phyloP scores from a whole-genome alignment of 2,329 filamentous ascomycete genomes.

The Pseudocercospora fijiensis region DNA sequence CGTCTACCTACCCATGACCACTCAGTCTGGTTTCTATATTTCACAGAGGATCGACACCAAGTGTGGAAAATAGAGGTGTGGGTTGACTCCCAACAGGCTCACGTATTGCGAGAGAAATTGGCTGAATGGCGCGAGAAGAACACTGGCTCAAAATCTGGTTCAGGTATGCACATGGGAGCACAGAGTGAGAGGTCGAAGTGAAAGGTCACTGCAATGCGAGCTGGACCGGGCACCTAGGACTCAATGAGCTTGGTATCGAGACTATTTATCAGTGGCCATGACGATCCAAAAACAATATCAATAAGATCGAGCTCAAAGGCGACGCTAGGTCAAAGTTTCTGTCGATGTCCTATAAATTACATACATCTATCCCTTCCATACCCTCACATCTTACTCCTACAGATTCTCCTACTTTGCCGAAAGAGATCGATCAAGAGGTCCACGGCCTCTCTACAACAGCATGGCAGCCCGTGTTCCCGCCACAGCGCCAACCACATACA shows the following conservation, averaged over 20 bases:
- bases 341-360: neutral
- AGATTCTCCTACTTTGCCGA: neutral
- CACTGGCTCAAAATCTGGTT: neutral
- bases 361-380: neutral
- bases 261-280: too few relatives aligned
- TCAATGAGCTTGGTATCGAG: too few relatives aligned
- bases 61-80: constrained; percentile 8
- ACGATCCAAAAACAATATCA: neutral
- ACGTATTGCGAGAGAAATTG: constrained; percentile 3
- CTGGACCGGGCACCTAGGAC: neutral
- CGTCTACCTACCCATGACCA: neutral
- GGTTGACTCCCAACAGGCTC: constrained; percentile 5
- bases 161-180: neutral
- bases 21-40: constrained; percentile 10
- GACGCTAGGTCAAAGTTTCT: neutral
- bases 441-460: neutral
- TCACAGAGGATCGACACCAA: constrained; percentile 6
- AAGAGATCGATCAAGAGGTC: too few relatives aligned
- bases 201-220: neutral
- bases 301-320: neutral
- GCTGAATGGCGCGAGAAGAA: neutral
- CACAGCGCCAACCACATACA: constrained; percentile 13
- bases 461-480: constrained; percentile 16
- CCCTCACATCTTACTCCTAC: neutral
- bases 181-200: neutral